Evolutionary conservation across 139 green algal species (phyloP), one percentile per base, ranked within the genome.

Genomic region (Gonium pectorale): DNA sequence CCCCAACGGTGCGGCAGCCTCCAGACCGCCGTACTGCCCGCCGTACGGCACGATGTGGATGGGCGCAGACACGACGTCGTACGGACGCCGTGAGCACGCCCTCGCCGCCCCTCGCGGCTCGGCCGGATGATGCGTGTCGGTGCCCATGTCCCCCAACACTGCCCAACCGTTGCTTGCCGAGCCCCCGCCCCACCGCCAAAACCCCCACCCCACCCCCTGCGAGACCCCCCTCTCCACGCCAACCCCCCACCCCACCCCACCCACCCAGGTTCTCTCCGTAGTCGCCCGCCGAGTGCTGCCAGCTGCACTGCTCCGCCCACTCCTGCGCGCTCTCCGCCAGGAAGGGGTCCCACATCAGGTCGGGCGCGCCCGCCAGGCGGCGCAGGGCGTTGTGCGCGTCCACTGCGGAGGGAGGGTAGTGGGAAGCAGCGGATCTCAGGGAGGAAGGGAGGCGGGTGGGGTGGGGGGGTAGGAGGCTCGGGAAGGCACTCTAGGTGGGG

Each of bases 231-330:
- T n/a, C n/a, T n/a, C n/a, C n/a, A n/a, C n/a, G n/a, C n/a, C 4
- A 13, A 56, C 13, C 49, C 13, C 13, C 13, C 13, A 56, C 13
- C 49, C 13, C 13, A 17, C 13, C 13, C 13, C 49, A 26, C 71
- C 22, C 38, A 79, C 71, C 71, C 31, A 79, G 51, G 71, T 79
- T 79, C 5, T 79, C 40, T 17, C 71, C 71, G 13, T 63, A 79
- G 21, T 31, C 46, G 4, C 71, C 71, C 0, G n/a, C 31, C 21
- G 71, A 46, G 51, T 79, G 71, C 71, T 79, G 71, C 71, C 71
- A 79, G 13, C 33, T 66, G 49, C 71, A 79, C 49, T 79, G 71
- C 2, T 31, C 33, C 35, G 49, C 66, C 71, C 71, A 79, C 44
- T 44, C 17, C 49, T 79, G 71, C 15, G 71, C 71, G 2, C 49